phyloP scores from a whole-genome alignment of 495 filamentous ascomycete species.

The Patellaria atrata region DNA sequence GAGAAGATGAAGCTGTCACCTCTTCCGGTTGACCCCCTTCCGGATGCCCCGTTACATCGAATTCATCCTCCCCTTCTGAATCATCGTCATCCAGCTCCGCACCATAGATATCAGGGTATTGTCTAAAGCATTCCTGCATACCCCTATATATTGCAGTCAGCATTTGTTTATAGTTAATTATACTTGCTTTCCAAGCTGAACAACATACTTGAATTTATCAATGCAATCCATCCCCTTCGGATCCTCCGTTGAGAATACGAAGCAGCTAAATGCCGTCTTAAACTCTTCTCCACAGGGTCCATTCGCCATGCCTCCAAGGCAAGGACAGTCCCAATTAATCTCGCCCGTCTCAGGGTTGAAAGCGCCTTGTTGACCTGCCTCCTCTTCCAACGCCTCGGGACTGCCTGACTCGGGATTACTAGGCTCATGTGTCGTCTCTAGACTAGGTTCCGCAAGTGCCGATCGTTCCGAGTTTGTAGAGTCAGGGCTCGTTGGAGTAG shows the following conservation, averaged over 20 bases:
- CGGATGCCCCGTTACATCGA: slow-evolving; percentile 17
- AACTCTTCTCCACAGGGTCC: slow-evolving; percentile 95
- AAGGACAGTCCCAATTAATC: slow-evolving; percentile 99
- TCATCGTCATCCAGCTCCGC: slow-evolving; percentile 74
- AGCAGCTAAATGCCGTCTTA: slow-evolving; percentile 90
- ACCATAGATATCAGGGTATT: slow-evolving; percentile 83
- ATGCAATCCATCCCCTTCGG: slow-evolving; percentile 99
- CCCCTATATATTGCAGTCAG: slow-evolving; percentile 34
- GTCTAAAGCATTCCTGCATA: slow-evolving; percentile 95
- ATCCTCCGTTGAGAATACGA: slow-evolving; percentile 84
- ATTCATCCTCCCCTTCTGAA: slow-evolving; percentile 56
- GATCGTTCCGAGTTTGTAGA: neutral
- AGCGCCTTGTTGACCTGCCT: slow-evolving; percentile 72
- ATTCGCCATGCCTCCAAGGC: slow-evolving; percentile 91
- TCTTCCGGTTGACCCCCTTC: neutral
- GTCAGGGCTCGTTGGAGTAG: neutral
- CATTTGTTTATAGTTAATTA: neutral
- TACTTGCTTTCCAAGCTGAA: neutral
- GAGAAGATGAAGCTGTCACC: neutral
- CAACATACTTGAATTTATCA: slow-evolving; percentile 82
- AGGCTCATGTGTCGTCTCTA: neutral
- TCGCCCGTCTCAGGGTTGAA: slow-evolving; percentile 98
- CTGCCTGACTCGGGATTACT: slow-evolving; percentile 9
- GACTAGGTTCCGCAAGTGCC: neutral
- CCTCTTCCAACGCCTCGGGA: slow-evolving; percentile 51